Evolutionary conservation across 1,139 yeast species (phyloP), one percentile per base, ranked within the genome.

Genomic region (Zygosaccharomyces sapae): DNA sequence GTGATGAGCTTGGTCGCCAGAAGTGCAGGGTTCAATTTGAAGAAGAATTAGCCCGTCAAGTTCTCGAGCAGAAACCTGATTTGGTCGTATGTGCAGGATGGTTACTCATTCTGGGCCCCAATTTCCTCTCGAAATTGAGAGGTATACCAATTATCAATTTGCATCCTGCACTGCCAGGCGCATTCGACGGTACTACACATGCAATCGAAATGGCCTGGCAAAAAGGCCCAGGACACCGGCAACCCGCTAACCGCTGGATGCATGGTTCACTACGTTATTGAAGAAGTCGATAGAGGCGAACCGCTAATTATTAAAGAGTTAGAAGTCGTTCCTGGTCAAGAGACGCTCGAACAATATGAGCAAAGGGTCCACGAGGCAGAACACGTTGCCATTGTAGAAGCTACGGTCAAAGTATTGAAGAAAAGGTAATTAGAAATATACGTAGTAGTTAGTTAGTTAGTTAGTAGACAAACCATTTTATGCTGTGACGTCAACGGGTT

Each of bases 51-150:
- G 92, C 96, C 9, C 72, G 77, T 41, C 66, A 83, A 36, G 77
- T 92, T 38, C 68, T 87, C 25, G 73, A 77, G 49, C 68, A 66
- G 37, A 71, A 72, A 57, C 97, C 98, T 2, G 86, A 85, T 56
- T 73, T 92, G 55, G 81, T 92, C 41, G 97, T 92, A 5, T 92
- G 98, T 70, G 98, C 98, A 6, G 98, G 98, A 2, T 92, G 98
- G 97, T 84, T 92, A 92, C 77, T 92, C 48, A 92, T 92, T 51
- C 74, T 92, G 54, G 85, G 96, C 1, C 83, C 89, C 2, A 73
- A 79, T 13, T 88, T 87, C 52, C 72, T 92, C 54, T 71, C 73
- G 41, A 90, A 92, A 2, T 69, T 90, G 40, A 79, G 76, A 3
- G 73, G 76, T 0, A 76, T 89, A 29, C 85, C 89, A 25, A 89